Evolutionary conservation across 164 flowering plant genomes (phyloP).

Genomic region (Dillenia suffruticosa): DNA sequence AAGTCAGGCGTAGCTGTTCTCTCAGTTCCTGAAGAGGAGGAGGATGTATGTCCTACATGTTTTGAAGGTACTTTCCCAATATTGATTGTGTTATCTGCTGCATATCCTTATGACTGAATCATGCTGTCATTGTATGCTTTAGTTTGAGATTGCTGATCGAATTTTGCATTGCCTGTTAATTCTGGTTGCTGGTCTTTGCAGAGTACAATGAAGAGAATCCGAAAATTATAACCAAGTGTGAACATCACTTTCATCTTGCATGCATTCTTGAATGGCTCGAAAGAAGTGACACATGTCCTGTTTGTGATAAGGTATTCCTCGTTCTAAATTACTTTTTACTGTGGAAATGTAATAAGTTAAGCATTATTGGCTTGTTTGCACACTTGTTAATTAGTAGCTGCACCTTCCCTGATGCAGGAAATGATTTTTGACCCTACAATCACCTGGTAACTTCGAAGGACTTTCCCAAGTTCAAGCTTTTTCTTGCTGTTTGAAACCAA

Average conservation of each 20-base stretch:
- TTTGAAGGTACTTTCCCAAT: conserved; percentile 58
- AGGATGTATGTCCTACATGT: conserved; percentile 83
- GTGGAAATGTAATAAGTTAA: background rate
- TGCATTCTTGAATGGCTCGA: conserved; percentile 77
- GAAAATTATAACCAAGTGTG: conserved; percentile 47
- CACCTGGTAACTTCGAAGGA: background rate
- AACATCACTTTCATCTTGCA: conserved; percentile 61
- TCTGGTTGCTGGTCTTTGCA: conserved; percentile 23
- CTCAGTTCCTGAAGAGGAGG: conserved; percentile 51
- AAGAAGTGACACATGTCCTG: conserved; percentile 76
- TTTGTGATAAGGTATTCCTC: conserved; percentile 72
- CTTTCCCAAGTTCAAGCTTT: background rate
- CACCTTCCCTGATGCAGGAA: conserved; percentile 2
- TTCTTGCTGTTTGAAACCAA: background rate
- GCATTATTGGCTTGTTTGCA: background rate
- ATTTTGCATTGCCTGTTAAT: conserved; percentile 3
- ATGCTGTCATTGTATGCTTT: background rate
- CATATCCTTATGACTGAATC: background rate
- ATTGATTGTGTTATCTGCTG: background rate
- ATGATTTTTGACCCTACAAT: conserved; percentile 1
- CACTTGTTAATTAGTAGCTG: background rate
- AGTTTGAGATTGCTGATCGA: background rate
- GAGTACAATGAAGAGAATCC: conserved; percentile 75
- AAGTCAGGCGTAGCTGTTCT: conserved; percentile 25
- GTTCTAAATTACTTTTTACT: background rate